Conservation (phyloP, 2,329 filamentous ascomycete genomes). For the Orbilia javanica region DNA sequence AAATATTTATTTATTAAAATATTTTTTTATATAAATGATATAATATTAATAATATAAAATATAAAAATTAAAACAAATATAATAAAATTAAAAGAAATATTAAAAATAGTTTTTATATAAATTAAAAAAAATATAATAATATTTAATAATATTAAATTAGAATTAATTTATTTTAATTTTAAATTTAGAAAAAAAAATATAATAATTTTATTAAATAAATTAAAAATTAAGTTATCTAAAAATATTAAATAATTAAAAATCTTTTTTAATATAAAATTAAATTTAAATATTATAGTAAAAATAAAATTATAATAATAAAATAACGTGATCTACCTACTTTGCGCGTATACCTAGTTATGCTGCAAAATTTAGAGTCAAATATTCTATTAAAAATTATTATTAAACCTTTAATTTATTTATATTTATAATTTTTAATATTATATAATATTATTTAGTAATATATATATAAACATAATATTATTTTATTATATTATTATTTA, state of each 20-base stretch:
- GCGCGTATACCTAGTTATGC: too few relatives aligned
- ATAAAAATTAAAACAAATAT: too few relatives aligned
- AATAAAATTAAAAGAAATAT: too few relatives aligned
- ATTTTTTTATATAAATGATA: too few relatives aligned
- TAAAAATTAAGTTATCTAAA: neutral
- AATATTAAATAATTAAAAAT: neutral
- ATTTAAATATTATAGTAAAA: neutral
- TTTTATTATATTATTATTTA: conserved; percentile 1
- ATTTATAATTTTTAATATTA: neutral
- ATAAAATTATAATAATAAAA: neutral
- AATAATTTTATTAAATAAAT: neutral
- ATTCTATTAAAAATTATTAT: neutral
- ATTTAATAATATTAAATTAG: too few relatives aligned
- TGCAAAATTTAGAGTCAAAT: neutral
- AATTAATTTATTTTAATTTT: neutral
- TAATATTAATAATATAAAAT: too few relatives aligned
- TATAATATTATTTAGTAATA: neutral
- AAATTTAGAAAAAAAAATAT: too few relatives aligned
- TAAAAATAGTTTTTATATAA: too few relatives aligned
- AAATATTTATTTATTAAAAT: too few relatives aligned
- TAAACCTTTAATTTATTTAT: neutral
- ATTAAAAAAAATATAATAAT: too few relatives aligned
- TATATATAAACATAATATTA: neutral
- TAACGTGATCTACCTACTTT: neutral
- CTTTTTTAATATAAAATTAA: neutral